Evolutionary conservation across 768 basidiomycete species (phyloP), one percentile per base, ranked within the genome.

Genomic region (Naematelia aurantialba): DNA sequence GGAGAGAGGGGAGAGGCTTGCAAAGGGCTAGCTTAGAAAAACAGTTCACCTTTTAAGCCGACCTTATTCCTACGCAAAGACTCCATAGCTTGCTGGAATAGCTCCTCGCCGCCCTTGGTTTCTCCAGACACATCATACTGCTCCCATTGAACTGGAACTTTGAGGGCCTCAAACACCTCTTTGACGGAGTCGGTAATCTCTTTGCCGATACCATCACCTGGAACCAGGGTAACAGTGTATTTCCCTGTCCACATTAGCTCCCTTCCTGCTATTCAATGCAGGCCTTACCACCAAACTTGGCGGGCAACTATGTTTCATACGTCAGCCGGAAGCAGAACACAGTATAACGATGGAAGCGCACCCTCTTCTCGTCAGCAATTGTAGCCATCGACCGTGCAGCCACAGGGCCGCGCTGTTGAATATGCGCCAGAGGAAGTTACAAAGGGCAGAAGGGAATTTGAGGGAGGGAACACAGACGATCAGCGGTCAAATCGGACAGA

Each of bases 141-240:
- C 73, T 97, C 93, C 89, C 91, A 96, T 76, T 97, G 91, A 79
- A 99, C 94, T 78, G 96, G 96, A 29, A 93, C 96, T 75, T 98
- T 99, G 76, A 91, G 85, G 67, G 89, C 83, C 78, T 94, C 91
- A 75, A 99, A 99, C 75, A 99, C 93, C 79, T 98, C 93, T 81
- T 99, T 98, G 67, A 99, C 93, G 1, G 91, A 93, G 79, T 94
- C 90, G 60, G 94, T 91, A 74, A 99, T 91, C 81, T 99, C 96
- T 71, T 85, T 84, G 63, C 96, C 96, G 72, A 99, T 87, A 81
- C 96, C 96, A 75, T 99, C 96, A 66, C 96, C 96, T 46, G 94
- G 93, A 68, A 98, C 94, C 73, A 97, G 85, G 59, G 93, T 97
- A 68, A 96, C 91, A 25, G 73, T 71, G 70, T 75, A 76, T 62